phyloP scores from a whole-genome alignment of 768 basidiomycete species.

The Mycena albidolilacea region DNA sequence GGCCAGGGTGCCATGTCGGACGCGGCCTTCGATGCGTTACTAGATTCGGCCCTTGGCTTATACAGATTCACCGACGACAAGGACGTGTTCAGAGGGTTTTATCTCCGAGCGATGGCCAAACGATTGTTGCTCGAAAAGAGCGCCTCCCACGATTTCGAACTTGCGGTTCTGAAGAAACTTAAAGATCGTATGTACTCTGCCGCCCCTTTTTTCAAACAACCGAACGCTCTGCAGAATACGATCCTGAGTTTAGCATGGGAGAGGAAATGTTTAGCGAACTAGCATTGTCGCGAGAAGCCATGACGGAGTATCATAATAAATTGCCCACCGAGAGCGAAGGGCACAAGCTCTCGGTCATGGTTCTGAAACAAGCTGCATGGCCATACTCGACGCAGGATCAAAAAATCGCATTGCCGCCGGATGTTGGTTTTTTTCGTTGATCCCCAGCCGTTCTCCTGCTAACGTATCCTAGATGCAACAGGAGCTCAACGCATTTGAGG shows the following conservation, averaged over 20 bases:
- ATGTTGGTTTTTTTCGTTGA: conserved; percentile 53
- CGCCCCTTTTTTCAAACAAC: conserved; percentile 5
- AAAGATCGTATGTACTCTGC: conserved; percentile 70
- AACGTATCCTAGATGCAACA: conserved; percentile 73
- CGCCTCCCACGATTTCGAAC: conserved; percentile 91
- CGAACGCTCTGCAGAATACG: conserved; percentile 74
- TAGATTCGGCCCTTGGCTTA: conserved; percentile 79
- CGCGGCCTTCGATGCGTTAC: conserved; percentile 69
- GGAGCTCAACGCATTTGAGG: conserved; percentile 72
- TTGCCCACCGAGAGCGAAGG: conserved; percentile 54
- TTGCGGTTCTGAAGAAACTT: conserved; percentile 85
- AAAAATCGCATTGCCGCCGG: conserved; percentile 67
- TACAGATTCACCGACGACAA: conserved; percentile 94
- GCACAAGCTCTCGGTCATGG: conserved; percentile 78
- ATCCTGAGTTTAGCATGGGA: conserved; percentile 95
- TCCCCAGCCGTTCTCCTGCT: conserved; percentile 24
- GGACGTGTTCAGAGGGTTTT: conserved; percentile 95
- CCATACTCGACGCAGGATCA: conserved; percentile 75
- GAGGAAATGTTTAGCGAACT: conserved; percentile 97
- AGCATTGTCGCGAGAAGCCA: conserved; percentile 79
- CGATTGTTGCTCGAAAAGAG: conserved; percentile 87
- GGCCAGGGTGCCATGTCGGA: conserved; percentile 84
- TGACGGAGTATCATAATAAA: conserved; percentile 74
- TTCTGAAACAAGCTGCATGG: conserved; percentile 93
- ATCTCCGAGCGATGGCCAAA: conserved; percentile 90